Evolutionary conservation across 306 rosid genomes (phyloP).

Genomic region (Luffa aegyptiaca): DNA sequence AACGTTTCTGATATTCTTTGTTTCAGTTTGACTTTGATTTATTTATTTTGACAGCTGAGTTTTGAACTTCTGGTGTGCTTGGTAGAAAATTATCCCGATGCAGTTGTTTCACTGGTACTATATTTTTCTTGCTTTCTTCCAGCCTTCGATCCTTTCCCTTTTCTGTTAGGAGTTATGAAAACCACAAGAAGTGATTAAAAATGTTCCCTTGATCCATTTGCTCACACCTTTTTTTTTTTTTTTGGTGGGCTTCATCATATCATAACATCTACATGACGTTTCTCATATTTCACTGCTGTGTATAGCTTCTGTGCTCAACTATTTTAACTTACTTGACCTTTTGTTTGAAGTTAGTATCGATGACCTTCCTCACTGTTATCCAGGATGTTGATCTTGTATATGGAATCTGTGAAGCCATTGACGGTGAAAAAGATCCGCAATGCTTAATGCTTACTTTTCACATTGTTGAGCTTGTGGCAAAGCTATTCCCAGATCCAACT

Average conservation of each 20-base stretch:
- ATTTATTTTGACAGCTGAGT: conserved; percentile 66
- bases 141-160: conserved; percentile 12
- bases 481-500: conserved; percentile 58
- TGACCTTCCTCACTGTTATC: conserved; percentile 23
- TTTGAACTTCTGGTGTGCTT: conserved; percentile 74
- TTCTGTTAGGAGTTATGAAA: not conserved
- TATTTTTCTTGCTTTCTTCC: conserved; percentile 15
- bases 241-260: not conserved
- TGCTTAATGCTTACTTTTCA: conserved; percentile 69
- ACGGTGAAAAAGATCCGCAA: conserved; percentile 85
- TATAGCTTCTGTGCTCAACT: not conserved
- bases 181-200: not conserved
- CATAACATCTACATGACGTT: not conserved
- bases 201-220: conserved; percentile 2
- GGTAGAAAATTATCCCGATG: conserved; percentile 42
- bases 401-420: conserved; percentile 81
- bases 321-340: not conserved
- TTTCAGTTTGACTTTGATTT: not conserved
- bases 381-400: conserved; percentile 67
- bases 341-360: not conserved
- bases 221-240: not conserved
- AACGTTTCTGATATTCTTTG: not conserved
- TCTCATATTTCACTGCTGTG: not conserved
- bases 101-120: conserved; percentile 61
- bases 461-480: conserved; percentile 48